Conservation (phyloP, 371 early-diverging fungal genomes). For the Mucor sp. region DNA sequence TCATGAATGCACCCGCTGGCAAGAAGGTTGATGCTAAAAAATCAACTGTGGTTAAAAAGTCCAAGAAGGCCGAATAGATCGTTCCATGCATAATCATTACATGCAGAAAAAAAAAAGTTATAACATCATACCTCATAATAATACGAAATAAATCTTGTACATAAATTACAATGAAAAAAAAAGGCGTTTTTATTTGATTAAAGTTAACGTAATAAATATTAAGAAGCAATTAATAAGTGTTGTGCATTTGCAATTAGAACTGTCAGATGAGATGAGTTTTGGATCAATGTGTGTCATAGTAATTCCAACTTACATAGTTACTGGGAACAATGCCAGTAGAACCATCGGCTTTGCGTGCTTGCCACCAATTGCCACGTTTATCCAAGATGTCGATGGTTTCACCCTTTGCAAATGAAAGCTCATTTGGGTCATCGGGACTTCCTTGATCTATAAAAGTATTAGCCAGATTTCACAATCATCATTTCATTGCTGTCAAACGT, state of each 20-base stretch:
- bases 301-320: slow-evolving; percentile 69
- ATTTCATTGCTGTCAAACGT: slow-evolving; percentile 4
- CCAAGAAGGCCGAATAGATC: slow-evolving; percentile 9
- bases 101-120: background rate
- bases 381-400: slow-evolving; percentile 86
- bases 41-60: background rate
- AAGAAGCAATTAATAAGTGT: background rate
- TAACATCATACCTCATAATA: background rate
- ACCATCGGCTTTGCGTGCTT: slow-evolving; percentile 83
- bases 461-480: background rate
- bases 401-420: slow-evolving; percentile 88
- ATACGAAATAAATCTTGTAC: background rate
- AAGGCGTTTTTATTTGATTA: background rate
- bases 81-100: background rate
- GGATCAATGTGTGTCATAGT: background rate
- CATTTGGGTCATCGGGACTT: slow-evolving; percentile 89
- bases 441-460: slow-evolving; percentile 62
- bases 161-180: background rate
- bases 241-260: slow-evolving; percentile 8
- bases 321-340: slow-evolving; percentile 89
- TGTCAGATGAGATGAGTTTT: background rate
- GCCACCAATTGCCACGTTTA: slow-evolving; percentile 96
- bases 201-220: background rate
- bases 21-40: background rate
- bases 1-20: slow-evolving; percentile 7